These are phyloP conservation scores for Candida awuae DNA, from an alignment of 805 yeast species.

Conservation along the genomic window DNA sequence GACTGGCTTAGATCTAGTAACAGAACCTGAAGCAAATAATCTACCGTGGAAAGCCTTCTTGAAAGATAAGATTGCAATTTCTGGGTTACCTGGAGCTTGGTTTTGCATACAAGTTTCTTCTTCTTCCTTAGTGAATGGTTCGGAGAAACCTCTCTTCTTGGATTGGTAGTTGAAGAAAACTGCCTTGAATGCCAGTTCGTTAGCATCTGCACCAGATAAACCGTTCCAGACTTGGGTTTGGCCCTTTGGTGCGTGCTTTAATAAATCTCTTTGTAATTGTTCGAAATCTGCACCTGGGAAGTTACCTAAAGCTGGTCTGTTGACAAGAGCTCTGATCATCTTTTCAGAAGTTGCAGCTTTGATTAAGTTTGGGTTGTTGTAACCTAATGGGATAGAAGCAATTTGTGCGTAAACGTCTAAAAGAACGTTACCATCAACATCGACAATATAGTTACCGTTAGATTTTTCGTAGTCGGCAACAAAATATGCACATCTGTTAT, in stretches of 20 bases:
- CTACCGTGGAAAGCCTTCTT: constrained; percentile 92
- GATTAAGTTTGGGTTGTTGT: constrained; percentile 71
- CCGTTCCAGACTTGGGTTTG: constrained; percentile 72
- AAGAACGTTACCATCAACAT: constrained; percentile 67
- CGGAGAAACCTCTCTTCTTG: constrained; percentile 53
- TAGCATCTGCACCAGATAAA: constrained; percentile 81
- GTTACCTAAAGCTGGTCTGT: constrained; percentile 81
- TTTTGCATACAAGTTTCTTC: constrained; percentile 68
- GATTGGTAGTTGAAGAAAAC: constrained; percentile 75
- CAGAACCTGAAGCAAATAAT: constrained; percentile 82
- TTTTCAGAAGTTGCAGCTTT: constrained; percentile 62
- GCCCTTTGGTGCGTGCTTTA: constrained; percentile 73
- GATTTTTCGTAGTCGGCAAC: constrained; percentile 71
- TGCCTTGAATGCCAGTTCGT: constrained; percentile 84
- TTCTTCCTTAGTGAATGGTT: constrained; percentile 63
- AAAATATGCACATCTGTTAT: constrained; percentile 65
- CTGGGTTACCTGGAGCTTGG: constrained; percentile 83
- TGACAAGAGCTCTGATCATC: constrained; percentile 65
- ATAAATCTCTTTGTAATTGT: constrained; percentile 45
- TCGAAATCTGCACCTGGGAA: constrained; percentile 63
- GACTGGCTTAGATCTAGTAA: constrained; percentile 89
- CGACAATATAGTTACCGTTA: constrained; percentile 70
- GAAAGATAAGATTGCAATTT: constrained; percentile 77
- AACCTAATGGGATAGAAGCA: constrained; percentile 78
- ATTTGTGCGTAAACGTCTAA: constrained; percentile 79